Evolutionary conservation across 371 early-diverging fungal species (phyloP), one percentile per base, ranked within the genome.

Genomic region (Syncephalastrum monosporum): DNA sequence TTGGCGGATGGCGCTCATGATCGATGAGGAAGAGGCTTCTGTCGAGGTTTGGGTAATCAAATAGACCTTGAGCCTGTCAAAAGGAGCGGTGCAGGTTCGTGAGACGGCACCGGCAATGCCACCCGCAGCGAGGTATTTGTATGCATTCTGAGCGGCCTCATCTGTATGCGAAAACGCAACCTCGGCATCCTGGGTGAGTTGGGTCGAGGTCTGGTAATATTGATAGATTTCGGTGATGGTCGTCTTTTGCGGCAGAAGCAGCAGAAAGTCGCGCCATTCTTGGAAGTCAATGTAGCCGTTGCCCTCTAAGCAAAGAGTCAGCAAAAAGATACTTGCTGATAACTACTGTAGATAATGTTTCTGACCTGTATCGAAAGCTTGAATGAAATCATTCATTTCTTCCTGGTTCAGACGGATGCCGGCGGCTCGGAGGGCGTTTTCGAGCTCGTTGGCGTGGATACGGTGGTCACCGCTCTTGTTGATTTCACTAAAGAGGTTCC

Each of bases 11-110:
- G 82, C 78, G 46, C 45, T 51, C 23, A 56, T 19, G 51, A 81
- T 51, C 42, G 79, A 60, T 44, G 61, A 44, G 54, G 65, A 14
- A 53, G 55, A 50, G 4, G 42, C 49, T 5, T 23, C 50, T 8
- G 53, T 50, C 6, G 63, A 46, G 0, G 75, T 79, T 53, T 81
- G 79, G 13, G 83, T 87, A 54, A 85, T 85, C 21, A 91, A 81
- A 68, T 87, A 85, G 42, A 90, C 86, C 65, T 87, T 88, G n/a
- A 89, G 76, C 33, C 91, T 83, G 74, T 91, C 93, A 57, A 92
- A 75, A 3, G 93, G 93, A 13, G 93, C 93, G 1, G 93, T 92
- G 54, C 82, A 85, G 15, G 91, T 88, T 41, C 93, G 74, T 14
- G 86, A 86, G 7, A 91, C 83, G 14, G 88, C 89, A 47, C 93